Conservation (phyloP, 345 rosid genomes). For the Citrus reticulata region DNA sequence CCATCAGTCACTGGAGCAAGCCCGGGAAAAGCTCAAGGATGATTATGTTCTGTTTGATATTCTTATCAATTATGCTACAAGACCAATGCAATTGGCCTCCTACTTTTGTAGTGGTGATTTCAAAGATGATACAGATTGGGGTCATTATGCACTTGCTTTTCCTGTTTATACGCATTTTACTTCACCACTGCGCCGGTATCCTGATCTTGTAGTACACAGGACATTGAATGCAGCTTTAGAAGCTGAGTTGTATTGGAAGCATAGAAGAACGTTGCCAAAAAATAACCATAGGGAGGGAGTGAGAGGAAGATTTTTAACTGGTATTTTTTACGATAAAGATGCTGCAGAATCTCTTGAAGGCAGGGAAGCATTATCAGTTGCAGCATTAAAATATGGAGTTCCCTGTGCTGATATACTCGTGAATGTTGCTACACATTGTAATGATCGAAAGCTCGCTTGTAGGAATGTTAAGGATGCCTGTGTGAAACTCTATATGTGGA, state of each 20-base stretch:
- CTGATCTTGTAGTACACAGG: conserved; percentile 87
- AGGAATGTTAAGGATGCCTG: conserved; percentile 75
- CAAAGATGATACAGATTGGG: conserved; percentile 59
- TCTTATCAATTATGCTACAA: conserved; percentile 64
- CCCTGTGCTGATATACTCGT: conserved; percentile 48
- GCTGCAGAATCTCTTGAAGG: conserved; percentile 59
- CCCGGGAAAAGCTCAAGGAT: conserved; percentile 61
- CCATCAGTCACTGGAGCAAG: conserved; percentile 51
- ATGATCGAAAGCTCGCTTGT: conserved; percentile 64
- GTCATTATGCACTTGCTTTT: conserved; percentile 80
- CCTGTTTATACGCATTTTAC: conserved; percentile 93
- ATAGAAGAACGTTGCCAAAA: conserved; percentile 12
- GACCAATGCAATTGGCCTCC: conserved; percentile 74
- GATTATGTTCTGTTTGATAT: conserved; percentile 60
- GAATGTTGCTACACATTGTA: conserved; percentile 62
- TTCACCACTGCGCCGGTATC: conserved; percentile 85
- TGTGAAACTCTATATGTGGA: conserved; percentile 82
- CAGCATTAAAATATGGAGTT: conserved; percentile 58
- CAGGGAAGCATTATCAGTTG: conserved; percentile 49
- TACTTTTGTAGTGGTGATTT: conserved; percentile 79
- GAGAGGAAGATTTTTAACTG: conserved; percentile 48
- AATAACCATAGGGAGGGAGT: conserved; percentile 12
- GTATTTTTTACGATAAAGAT: conserved; percentile 48
- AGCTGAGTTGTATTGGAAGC: conserved; percentile 52
- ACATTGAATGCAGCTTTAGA: conserved; percentile 80